Percentiles rank a stretch among this genome's conserved stretches.
These are phyloP conservation scores for Metschnikowia matae DNA, from an alignment of 805 yeast species.

Conservation along the genomic window DNA sequence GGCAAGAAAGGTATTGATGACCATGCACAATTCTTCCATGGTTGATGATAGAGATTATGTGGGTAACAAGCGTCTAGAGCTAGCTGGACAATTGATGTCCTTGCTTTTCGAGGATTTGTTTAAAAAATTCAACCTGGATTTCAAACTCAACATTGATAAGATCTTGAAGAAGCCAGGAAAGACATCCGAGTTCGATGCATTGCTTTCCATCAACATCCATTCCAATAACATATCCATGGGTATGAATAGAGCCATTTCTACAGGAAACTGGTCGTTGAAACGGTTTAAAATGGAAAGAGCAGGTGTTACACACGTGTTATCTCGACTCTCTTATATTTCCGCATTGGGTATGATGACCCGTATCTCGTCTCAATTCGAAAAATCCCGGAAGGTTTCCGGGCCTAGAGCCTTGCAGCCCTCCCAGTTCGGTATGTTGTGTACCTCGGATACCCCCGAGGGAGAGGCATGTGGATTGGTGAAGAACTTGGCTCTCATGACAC, in stretches of 20 bases:
- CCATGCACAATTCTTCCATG: slow-evolving; percentile 89
- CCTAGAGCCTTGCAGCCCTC: slow-evolving; percentile 99
- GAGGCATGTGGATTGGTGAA: slow-evolving; percentile 99
- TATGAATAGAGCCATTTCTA: slow-evolving; percentile 91
- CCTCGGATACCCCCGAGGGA: slow-evolving; percentile 99
- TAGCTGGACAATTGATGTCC: slow-evolving; percentile 97
- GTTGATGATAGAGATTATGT: slow-evolving; percentile 99
- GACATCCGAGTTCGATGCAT: slow-evolving; percentile 92
- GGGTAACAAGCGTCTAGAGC: slow-evolving; percentile 93
- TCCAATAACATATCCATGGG: slow-evolving; percentile 93
- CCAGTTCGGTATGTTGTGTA: slow-evolving; percentile 98
- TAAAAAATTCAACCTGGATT: slow-evolving; percentile 92
- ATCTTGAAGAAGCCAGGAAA: slow-evolving; percentile 90
- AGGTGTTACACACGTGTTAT: slow-evolving; percentile 95
- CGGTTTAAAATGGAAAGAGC: slow-evolving; percentile 99
- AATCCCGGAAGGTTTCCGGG: slow-evolving; percentile 95
- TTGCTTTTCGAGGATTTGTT: slow-evolving; percentile 93
- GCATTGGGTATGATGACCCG: slow-evolving; percentile 99
- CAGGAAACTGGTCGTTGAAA: slow-evolving; percentile 98
- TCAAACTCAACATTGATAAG: slow-evolving; percentile 91
- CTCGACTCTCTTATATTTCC: slow-evolving; percentile 85
- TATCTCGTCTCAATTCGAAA: slow-evolving; percentile 97
- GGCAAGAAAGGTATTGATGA: slow-evolving; percentile 95
- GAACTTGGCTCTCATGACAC: slow-evolving; percentile 96
- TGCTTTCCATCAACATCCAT: slow-evolving; percentile 83